Evolutionary conservation across 2,329 filamentous ascomycete genomes (phyloP).

Genomic region (Aspergillus uvarum): DNA sequence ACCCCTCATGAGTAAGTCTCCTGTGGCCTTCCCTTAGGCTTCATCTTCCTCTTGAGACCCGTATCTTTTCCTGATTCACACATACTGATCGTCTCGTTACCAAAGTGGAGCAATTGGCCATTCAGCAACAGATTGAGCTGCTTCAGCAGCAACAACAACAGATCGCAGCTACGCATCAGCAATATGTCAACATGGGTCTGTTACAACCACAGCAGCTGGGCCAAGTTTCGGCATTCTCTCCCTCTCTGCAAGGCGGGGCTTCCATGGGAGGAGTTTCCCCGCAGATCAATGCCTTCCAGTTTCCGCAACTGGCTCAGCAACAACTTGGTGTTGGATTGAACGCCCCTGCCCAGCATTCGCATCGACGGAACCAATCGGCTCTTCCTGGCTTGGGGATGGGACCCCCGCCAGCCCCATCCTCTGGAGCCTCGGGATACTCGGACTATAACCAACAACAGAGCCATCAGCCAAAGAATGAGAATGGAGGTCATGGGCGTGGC

Average conservation of each 20-base stretch:
- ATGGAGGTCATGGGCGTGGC: constrained; percentile 67
- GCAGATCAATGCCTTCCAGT: constrained; percentile 80
- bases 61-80: constrained; percentile 37
- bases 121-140: constrained; percentile 97
- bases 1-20: constrained; percentile 88
- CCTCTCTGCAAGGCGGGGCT: constrained; percentile 65
- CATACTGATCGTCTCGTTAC: constrained; percentile 18
- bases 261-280: constrained; percentile 72
- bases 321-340: constrained; percentile 70
- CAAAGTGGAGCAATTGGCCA: constrained; percentile 91
- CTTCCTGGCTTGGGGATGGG: constrained; percentile 90
- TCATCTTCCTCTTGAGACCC: background rate
- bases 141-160: constrained; percentile 98
- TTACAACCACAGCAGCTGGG: constrained; percentile 82
- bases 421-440: constrained; percentile 79
- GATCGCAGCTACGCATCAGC: constrained; percentile 92
- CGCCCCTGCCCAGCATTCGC: constrained; percentile 75
- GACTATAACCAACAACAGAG: constrained; percentile 68
- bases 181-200: constrained; percentile 97
- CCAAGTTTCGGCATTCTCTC: constrained; percentile 69
- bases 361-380: constrained; percentile 97
- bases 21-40: background rate
- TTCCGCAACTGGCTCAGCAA: constrained; percentile 74
- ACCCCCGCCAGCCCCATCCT: constrained; percentile 87
- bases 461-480: constrained; percentile 68